Conservation (phyloP, 2,329 filamentous ascomycete species). For the Knoxdaviesia capensis region DNA sequence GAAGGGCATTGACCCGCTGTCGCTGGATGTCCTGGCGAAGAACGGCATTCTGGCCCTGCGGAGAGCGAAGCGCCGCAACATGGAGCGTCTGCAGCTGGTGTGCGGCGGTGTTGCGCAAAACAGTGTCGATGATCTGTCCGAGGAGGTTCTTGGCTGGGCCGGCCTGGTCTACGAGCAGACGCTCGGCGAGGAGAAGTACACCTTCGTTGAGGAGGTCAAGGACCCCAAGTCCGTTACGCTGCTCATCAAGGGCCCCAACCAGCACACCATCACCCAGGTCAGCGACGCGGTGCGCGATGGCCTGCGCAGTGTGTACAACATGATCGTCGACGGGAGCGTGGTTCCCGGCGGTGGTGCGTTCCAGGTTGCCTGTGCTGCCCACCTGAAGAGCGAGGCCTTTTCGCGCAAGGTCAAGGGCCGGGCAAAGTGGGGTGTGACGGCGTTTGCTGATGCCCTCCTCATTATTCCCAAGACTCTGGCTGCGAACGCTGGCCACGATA, state of each 20-base stretch:
- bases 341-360: conserved; percentile 90
- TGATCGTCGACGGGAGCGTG: conserved; percentile 94
- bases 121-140: conserved; percentile 80
- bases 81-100: conserved; percentile 91
- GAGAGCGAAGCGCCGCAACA: conserved; percentile 92
- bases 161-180: conserved; percentile 94
- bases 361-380: conserved; percentile 79
- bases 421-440: conserved; percentile 85
- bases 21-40: conserved; percentile 89
- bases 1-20: conserved; percentile 95
- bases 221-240: conserved; percentile 95
- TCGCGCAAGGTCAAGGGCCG: conserved; percentile 89
- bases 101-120: conserved; percentile 87
- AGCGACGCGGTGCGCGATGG: conserved; percentile 93
- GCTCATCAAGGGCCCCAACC: conserved; percentile 93
- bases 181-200: conserved; percentile 96
- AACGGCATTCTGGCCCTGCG: conserved; percentile 91
- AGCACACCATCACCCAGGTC: conserved; percentile 91
- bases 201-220: conserved; percentile 96
- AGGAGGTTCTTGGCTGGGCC: conserved; percentile 85
- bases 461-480: conserved; percentile 96
- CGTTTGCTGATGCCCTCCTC: conserved; percentile 85
- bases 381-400: conserved; percentile 74
- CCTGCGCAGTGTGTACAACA: conserved; percentile 93
- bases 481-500: conserved; percentile 87